phyloP scores from a whole-genome alignment of 2,329 filamentous ascomycete species.

The Diaporthe destruens region DNA sequence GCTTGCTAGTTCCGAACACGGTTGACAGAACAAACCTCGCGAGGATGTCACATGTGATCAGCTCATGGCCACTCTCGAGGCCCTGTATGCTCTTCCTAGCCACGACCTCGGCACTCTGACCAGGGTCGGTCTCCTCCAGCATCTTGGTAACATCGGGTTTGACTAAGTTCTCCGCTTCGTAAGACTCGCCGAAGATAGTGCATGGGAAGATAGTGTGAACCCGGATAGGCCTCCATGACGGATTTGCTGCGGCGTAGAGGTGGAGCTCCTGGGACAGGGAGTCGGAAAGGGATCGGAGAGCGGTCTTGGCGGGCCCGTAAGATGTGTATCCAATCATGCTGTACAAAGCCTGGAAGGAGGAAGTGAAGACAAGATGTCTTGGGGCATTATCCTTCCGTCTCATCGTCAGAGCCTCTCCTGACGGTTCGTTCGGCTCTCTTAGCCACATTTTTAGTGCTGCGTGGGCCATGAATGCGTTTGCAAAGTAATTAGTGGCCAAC shows the following conservation, averaged over 20 bases:
- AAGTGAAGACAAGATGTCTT: constrained; percentile 78
- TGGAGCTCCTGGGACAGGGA: constrained; percentile 71
- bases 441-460: constrained; percentile 50
- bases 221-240: constrained; percentile 55
- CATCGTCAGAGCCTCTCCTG: not conserved
- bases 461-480: constrained; percentile 55
- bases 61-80: constrained; percentile 73
- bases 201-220: constrained; percentile 77
- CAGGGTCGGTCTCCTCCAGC: constrained; percentile 53
- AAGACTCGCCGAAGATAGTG: constrained; percentile 71
- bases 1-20: constrained; percentile 49
- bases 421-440: not conserved
- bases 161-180: constrained; percentile 53
- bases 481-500: constrained; percentile 58
- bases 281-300: constrained; percentile 74
- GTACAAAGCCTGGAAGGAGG: constrained; percentile 71
- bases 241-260: constrained; percentile 51
- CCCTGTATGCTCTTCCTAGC: constrained; percentile 68
- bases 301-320: constrained; percentile 76
- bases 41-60: constrained; percentile 72
- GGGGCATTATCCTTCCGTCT: constrained; percentile 41
- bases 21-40: constrained; percentile 68
- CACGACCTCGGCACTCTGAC: constrained; percentile 67
- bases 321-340: constrained; percentile 74
- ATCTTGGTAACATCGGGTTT: constrained; percentile 55